Conservation (phyloP, 1,139 yeast species). For the Arxiozyma heterogenica region DNA sequence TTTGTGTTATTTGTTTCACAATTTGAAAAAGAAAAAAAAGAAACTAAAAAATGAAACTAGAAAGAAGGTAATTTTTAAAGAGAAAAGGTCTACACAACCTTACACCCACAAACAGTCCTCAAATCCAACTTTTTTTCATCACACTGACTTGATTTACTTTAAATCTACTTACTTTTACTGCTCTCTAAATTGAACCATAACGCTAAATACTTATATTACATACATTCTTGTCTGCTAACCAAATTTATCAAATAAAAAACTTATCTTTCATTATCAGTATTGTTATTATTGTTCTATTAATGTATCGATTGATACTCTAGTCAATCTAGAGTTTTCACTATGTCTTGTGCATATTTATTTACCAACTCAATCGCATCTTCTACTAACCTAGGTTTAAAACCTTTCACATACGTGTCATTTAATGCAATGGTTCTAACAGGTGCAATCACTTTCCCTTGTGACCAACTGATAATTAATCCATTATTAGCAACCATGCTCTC, state of each 20-base stretch:
- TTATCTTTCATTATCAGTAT: too few species aligned
- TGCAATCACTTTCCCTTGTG: conserved; percentile 51
- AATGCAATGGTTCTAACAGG: conserved; percentile 55
- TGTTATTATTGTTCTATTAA: too few species aligned
- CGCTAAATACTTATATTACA: neutral
- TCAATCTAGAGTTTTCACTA: conserved; percentile 20
- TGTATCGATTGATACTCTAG: neutral
- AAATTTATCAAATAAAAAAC: too few species aligned
- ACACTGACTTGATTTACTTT: too few species aligned
- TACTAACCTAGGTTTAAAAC: conserved; percentile 21
- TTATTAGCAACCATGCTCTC: conserved; percentile 85
- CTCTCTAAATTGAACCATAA: too few species aligned
- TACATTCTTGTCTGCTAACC: neutral
- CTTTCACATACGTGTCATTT: conserved; percentile 25
- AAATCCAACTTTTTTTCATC: neutral
- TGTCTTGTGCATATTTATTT: conserved; percentile 23
- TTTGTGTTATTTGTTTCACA: too few species aligned
- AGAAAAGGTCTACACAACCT: neutral
- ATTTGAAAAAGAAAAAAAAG: too few species aligned
- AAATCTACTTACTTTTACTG: too few species aligned
- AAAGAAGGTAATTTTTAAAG: neutral
- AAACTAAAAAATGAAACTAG: too few species aligned
- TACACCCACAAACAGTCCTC: neutral
- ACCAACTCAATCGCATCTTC: conserved; percentile 22
- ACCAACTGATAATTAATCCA: conserved; percentile 67